Percentiles rank a stretch among this genome's conserved stretches.
These are phyloP conservation scores for Coelastrella sp. DNA, from an alignment of 139 green algal species.

Conservation along the genomic window DNA sequence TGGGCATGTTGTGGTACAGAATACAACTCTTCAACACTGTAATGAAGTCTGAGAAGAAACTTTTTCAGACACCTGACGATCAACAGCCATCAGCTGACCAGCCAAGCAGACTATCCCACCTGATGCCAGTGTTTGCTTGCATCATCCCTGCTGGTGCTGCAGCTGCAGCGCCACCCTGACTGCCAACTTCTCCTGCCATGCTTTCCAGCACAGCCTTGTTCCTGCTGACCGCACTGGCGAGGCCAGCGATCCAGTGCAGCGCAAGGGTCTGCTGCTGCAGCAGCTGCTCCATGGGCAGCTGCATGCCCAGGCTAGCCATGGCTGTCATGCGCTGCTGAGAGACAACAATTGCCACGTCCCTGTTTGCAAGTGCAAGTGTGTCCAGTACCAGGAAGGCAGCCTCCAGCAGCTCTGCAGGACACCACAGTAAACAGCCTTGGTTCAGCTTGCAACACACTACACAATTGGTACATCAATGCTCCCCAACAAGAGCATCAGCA, in stretches of 20 bases:
- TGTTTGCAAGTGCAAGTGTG: conserved; percentile 45
- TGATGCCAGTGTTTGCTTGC: background rate
- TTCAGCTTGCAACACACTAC: no score
- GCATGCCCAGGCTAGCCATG: background rate
- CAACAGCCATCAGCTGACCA: background rate
- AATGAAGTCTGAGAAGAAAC: background rate
- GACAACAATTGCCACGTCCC: conserved; percentile 10
- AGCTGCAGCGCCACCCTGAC: background rate
- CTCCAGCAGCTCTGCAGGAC: conserved; percentile 39
- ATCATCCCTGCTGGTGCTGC: background rate
- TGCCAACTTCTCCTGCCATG: conserved; percentile 15
- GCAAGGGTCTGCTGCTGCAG: conserved; percentile 42
- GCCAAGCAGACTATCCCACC: background rate
- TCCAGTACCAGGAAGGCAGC: conserved; percentile 37
- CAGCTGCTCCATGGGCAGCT: conserved; percentile 29
- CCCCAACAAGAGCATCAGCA: background rate
- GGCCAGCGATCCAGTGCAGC: conserved; percentile 34
- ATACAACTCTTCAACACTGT: no score
- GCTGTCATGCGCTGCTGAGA: conserved; percentile 32
- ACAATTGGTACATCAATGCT: no score
- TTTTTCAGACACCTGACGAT: background rate
- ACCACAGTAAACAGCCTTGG: background rate
- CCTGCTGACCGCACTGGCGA: conserved; percentile 37
- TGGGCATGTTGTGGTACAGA: no score
- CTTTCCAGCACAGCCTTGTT: conserved; percentile 44